Conservation (phyloP, 352 stramenopile species). For the Plasmopara viticola region DNA sequence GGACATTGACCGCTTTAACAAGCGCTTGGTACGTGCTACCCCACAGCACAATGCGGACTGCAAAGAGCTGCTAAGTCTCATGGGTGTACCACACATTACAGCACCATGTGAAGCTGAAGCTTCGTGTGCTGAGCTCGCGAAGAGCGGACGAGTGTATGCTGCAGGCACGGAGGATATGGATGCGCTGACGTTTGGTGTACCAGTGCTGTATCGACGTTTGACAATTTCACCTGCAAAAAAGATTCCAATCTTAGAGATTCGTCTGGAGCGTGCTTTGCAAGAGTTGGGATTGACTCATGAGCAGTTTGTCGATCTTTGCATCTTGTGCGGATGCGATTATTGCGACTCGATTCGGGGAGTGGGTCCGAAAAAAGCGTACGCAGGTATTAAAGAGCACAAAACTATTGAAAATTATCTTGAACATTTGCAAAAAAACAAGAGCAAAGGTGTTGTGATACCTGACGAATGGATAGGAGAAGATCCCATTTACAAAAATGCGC, state of each 20-base stretch:
- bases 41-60: constrained; percentile 91
- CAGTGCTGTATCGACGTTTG: constrained; percentile 90
- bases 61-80: constrained; percentile 90
- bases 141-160: constrained; percentile 90
- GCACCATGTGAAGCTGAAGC: constrained; percentile 98
- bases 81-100: constrained; percentile 95
- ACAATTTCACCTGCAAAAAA: constrained; percentile 87
- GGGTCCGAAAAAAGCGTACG: constrained; percentile 96
- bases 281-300: constrained; percentile 91
- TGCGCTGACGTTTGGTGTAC: constrained; percentile 96
- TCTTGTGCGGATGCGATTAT: constrained; percentile 99
- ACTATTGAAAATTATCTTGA: constrained; percentile 94
- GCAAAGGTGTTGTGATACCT: constrained; percentile 76
- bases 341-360: constrained; percentile 96
- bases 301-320: constrained; percentile 98
- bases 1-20: constrained; percentile 92
- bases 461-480: constrained; percentile 82
- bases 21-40: constrained; percentile 87
- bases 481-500: constrained; percentile 90
- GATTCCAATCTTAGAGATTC: constrained; percentile 88
- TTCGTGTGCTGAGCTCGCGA: constrained; percentile 93
- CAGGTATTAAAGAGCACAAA: constrained; percentile 95
- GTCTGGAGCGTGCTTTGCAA: constrained; percentile 87
- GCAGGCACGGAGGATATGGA: constrained; percentile 99
- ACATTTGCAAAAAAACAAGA: constrained; percentile 80